Conservation (phyloP, 345 rosid genomes). For the Clausena lansium region DNA sequence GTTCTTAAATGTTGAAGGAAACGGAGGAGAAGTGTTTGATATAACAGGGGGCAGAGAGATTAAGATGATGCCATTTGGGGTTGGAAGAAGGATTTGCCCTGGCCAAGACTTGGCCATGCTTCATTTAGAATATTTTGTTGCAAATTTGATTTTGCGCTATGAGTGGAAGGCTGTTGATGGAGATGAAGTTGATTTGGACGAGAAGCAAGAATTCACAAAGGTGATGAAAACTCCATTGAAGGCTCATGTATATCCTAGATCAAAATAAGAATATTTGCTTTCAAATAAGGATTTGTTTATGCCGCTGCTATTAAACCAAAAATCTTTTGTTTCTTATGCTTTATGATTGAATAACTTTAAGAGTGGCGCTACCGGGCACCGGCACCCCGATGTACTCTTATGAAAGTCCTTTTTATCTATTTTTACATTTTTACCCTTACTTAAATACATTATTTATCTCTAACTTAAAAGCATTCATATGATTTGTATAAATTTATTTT, state of each 20-base stretch:
- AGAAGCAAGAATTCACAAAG: neutral
- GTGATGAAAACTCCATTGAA: constrained; percentile 3
- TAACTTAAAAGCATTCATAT: no score
- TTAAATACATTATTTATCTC: no score
- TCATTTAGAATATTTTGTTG: constrained; percentile 13
- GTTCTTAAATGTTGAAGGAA: neutral
- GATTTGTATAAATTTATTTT: no score
- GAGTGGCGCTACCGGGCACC: no score
- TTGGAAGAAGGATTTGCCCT: constrained; percentile 17
- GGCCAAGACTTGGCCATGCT: constrained; percentile 8
- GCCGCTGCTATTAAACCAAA: neutral
- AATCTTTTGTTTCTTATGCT: neutral
- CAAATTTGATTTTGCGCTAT: neutral
- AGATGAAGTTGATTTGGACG: constrained; percentile 4
- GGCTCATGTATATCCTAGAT: neutral
- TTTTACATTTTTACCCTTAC: no score
- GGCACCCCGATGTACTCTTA: no score
- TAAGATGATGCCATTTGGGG: constrained; percentile 21
- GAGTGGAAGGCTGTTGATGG: constrained; percentile 8
- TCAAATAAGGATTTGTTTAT: neutral
- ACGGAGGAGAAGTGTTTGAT: neutral
- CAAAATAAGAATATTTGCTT: neutral
- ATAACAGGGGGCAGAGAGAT: constrained; percentile 12
- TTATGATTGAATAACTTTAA: neutral
- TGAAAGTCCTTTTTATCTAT: no score